A percentile compares a stretch with the other conserved stretches of the same genome.
These are phyloP conservation scores for Claviceps spartinae DNA, from an alignment of 2,329 filamentous ascomycete species.

Conservation along the genomic window DNA sequence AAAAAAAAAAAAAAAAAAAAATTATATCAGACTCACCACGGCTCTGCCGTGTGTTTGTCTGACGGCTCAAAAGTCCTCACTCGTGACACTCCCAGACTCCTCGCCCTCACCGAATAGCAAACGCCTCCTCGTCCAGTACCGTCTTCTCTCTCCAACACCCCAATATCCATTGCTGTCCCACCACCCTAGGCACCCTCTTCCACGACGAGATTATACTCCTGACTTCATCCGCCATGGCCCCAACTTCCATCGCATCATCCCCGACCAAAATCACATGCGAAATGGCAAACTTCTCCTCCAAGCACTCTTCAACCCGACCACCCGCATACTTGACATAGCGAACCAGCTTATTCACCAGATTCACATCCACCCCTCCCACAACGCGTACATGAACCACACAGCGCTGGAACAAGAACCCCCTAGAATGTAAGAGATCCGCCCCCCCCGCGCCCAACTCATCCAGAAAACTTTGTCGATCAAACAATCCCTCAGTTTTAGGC, in stretches of 20 bases:
- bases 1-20: too few relatives aligned
- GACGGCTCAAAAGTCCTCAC: too few relatives aligned
- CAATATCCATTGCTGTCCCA: constrained; percentile 59
- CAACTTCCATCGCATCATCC: constrained; percentile 24
- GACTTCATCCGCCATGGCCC: constrained; percentile 27
- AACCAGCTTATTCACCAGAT: constrained; percentile 28
- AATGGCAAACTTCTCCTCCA: constrained; percentile 27
- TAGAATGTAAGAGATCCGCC: constrained; percentile 35
- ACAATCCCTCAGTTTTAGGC: constrained; percentile 25
- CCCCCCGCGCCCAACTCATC: constrained; percentile 42
- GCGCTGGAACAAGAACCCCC: constrained; percentile 38
- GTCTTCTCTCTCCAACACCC: constrained; percentile 72
- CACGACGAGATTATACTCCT: constrained; percentile 31
- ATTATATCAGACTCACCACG: too few relatives aligned
- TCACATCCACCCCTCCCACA: constrained; percentile 13
- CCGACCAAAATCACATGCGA: constrained; percentile 58
- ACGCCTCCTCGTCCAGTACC: constrained; percentile 63
- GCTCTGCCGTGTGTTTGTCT: too few relatives aligned
- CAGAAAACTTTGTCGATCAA: constrained; percentile 34
- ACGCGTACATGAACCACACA: constrained; percentile 28
- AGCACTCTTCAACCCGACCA: constrained; percentile 39
- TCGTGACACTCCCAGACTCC: too few relatives aligned
- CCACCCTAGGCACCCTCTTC: constrained; percentile 49
- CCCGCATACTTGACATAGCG: constrained; percentile 57
- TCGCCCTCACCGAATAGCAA: constrained; percentile 16